Percentiles rank a stretch among this genome's conserved stretches.
phyloP scores from a whole-genome alignment of 2,329 filamentous ascomycete species.

The Trichoderma cornu-damae region DNA sequence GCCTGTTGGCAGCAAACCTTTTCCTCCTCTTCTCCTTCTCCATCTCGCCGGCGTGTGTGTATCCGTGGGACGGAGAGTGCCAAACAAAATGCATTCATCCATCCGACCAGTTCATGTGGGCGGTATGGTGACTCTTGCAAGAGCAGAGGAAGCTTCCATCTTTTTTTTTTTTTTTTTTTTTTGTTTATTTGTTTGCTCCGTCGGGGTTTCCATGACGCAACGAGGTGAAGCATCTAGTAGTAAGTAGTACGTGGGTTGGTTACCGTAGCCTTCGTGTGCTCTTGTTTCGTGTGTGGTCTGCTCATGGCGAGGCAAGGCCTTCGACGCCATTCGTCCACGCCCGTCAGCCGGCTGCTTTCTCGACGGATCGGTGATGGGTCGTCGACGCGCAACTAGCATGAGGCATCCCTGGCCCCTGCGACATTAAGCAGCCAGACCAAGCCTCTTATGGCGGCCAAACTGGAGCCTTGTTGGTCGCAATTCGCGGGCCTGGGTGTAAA shows the following conservation, averaged over 20 bases:
- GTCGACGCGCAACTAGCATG: conserved; percentile 13
- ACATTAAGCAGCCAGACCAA: conserved; percentile 16
- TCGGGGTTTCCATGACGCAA: conserved; percentile 13
- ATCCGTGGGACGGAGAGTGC: not conserved
- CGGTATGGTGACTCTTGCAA: not conserved
- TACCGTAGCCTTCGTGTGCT: not conserved
- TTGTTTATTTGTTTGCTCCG: conserved; percentile 8
- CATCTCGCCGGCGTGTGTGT: not conserved
- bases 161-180: too few relatives aligned
- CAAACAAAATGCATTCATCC: not conserved
- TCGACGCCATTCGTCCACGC: conserved; percentile 10
- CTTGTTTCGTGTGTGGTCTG: not conserved
- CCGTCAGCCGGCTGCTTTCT: not conserved
- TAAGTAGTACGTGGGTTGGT: too few relatives aligned
- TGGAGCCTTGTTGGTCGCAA: conserved; percentile 16
- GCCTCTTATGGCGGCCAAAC: conserved; percentile 7
- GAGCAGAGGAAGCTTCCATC: conserved; percentile 4
- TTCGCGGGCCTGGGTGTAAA: conserved; percentile 17
- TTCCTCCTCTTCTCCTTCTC: too few relatives aligned
- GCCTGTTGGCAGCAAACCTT: not conserved
- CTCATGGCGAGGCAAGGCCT: too few relatives aligned
- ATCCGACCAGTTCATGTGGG: not conserved
- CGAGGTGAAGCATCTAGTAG: conserved; percentile 2
- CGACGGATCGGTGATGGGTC: conserved; percentile 15
- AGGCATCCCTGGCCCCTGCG: conserved; percentile 15